These are phyloP conservation scores for Sarocladiaceae sp. DNA, from an alignment of 2,329 filamentous ascomycete species.

Conservation along the genomic window DNA sequence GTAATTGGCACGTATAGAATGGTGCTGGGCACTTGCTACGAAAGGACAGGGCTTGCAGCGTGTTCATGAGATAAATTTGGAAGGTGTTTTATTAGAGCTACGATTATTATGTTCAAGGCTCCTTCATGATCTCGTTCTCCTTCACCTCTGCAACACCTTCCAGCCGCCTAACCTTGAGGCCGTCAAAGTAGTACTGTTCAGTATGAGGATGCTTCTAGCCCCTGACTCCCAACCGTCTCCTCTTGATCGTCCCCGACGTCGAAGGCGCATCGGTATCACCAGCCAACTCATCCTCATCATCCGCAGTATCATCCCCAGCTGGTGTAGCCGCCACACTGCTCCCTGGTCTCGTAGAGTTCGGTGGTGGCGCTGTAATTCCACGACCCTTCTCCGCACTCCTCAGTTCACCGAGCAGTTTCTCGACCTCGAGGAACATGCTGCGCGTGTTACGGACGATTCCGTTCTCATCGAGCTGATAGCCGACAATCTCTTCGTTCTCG, in stretches of 20 bases:
- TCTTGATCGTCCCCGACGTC: slow-evolving; percentile 27
- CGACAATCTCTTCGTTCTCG: slow-evolving; percentile 43
- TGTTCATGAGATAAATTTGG: background rate
- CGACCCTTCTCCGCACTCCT: slow-evolving; percentile 65
- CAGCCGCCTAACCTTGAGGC: background rate
- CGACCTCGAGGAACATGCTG: slow-evolving; percentile 86
- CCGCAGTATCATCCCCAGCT: slow-evolving; percentile 41
- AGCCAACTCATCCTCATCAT: slow-evolving; percentile 45
- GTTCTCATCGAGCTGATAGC: slow-evolving; percentile 72
- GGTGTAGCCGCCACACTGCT: slow-evolving; percentile 29
- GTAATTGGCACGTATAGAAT: background rate
- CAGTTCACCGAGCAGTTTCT: slow-evolving; percentile 72
- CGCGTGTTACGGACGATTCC: slow-evolving; percentile 83
- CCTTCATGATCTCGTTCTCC: background rate
- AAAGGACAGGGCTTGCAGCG: background rate
- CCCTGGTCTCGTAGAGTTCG: slow-evolving; percentile 24
- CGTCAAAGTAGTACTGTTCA: background rate
- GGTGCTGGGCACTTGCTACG: background rate
- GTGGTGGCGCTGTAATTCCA: slow-evolving; percentile 24
- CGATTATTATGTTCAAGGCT: slow-evolving; percentile 3
- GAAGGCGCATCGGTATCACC: slow-evolving; percentile 32
- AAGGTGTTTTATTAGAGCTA: background rate
- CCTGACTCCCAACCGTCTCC: slow-evolving; percentile 30
- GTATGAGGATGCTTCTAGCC: slow-evolving; percentile 19
- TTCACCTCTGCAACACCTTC: background rate